Conservation (phyloP, 192 early-diverging fungal species). For the Spizellomyces sp. region DNA sequence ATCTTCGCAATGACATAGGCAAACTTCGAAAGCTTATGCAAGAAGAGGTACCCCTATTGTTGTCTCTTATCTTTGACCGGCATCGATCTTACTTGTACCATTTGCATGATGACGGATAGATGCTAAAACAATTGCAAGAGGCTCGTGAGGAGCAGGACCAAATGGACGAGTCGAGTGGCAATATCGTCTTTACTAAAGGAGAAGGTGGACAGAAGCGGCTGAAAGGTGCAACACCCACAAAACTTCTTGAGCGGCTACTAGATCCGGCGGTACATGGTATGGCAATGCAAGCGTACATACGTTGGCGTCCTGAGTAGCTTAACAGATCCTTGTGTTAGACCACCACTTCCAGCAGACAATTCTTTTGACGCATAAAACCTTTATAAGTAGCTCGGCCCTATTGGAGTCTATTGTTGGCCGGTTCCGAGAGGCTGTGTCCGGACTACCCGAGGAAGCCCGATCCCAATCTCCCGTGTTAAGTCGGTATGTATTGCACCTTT, state of each 20-base stretch:
- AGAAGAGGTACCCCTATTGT: slow-evolving; percentile 29
- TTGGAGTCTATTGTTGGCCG: slow-evolving; percentile 43
- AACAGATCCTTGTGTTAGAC: slow-evolving; percentile 27
- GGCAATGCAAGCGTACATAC: not conserved
- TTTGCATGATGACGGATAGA: slow-evolving; percentile 6
- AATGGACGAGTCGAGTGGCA: slow-evolving; percentile 43
- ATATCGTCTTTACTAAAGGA: slow-evolving; percentile 46
- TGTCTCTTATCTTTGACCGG: not conserved
- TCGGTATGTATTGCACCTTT: slow-evolving; percentile 17
- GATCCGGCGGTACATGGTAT: slow-evolving; percentile 54
- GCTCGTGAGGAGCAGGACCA: slow-evolving; percentile 42
- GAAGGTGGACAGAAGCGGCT: slow-evolving; percentile 48
- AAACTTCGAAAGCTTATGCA: slow-evolving; percentile 43
- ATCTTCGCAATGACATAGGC: slow-evolving; percentile 43
- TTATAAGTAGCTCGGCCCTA: slow-evolving; percentile 40
- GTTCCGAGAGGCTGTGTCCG: slow-evolving; percentile 34
- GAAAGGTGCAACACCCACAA: slow-evolving; percentile 44
- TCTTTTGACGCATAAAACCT: slow-evolving; percentile 51
- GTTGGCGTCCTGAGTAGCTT: not conserved
- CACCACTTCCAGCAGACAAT: slow-evolving; percentile 57
- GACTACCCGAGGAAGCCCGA: slow-evolving; percentile 14
- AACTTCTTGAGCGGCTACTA: slow-evolving; percentile 50
- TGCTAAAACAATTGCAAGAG: slow-evolving; percentile 39
- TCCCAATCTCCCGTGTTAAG: slow-evolving; percentile 38
- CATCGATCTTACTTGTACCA: not conserved